Evolutionary conservation across 2,329 filamentous ascomycete species (phyloP), one percentile per base, ranked within the genome.

Genomic region (Monilinia aucupariae): DNA sequence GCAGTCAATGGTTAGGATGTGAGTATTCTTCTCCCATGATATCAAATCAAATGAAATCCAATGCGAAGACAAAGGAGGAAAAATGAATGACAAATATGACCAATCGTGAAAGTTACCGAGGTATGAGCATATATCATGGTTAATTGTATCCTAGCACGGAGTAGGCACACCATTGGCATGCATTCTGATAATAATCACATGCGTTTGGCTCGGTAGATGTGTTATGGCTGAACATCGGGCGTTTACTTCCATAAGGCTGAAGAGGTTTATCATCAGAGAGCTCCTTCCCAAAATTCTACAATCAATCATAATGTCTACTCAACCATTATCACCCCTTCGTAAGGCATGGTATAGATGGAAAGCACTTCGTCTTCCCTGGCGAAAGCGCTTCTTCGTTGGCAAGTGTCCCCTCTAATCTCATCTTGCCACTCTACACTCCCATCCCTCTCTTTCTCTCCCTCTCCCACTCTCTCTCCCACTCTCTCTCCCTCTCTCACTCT

Each of bases 371-470:
- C 61, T 88, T 4, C 85, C 85, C 66, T 87, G 85, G 85, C 82
- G 85, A 61, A 85, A 83, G 66, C 79, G 80, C 59, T 84, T 86
- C 71, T 80, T 87, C 47, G 78, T 85, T 66, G 85, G 85, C 86
- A 47, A 37, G 58, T 49, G 48, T 34, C 52, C 27, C 22, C 45
- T 22, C 53, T n/a, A 51, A 48, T 45, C 27, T 47, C 47, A 41
- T 7, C 34, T 49, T n/a, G 49, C 59, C 59, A 52, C 59, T 48
- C 17, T 30, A 30, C 30, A 17, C 20, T 32, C 45, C 58, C 22
- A 32, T 27, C 37, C 10, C n/a, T 5, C 39, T 0, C 12, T n/a
- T n/a, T 1, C 25, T n/a, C n/a, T 45, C 20, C 41, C 37, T 30
- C 27, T 4, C 37, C 15, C 13, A 12, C 37, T 12, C 41, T 17